phyloP scores from a whole-genome alignment of 2,329 filamentous ascomycete genomes.

The Alternaria solani region DNA sequence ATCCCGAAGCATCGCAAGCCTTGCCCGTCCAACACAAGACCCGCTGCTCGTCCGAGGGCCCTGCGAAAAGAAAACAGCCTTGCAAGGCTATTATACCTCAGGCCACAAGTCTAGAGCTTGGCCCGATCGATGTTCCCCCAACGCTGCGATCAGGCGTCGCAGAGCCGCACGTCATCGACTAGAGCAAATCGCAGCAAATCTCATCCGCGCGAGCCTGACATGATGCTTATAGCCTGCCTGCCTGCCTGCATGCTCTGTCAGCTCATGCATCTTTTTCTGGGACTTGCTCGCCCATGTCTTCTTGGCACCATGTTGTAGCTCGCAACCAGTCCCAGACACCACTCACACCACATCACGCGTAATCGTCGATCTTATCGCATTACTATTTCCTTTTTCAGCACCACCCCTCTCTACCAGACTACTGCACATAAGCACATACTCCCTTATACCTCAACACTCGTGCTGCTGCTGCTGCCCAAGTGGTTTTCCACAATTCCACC shows the following conservation, averaged over 20 bases:
- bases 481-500: background rate
- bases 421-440: background rate
- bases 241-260: background rate
- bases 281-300: background rate
- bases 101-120: conserved; percentile 2
- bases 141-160: conserved; percentile 7
- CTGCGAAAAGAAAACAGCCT: background rate
- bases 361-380: conserved; percentile 7
- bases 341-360: conserved; percentile 7
- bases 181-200: background rate
- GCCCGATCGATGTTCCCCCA: conserved; percentile 7
- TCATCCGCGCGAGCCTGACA: background rate
- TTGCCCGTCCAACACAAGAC: conserved; percentile 10
- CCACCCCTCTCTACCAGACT: background rate
- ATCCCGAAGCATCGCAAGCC: conserved; percentile 13
- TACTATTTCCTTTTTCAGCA: background rate
- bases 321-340: background rate
- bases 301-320: conserved; percentile 3
- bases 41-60: conserved; percentile 18
- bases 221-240: too few species aligned
- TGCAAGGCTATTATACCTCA: background rate
- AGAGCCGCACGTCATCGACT: conserved; percentile 16
- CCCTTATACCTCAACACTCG: background rate
- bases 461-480: background rate
- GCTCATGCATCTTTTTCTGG: background rate